phyloP scores from a whole-genome alignment of 1,139 yeast species.

The Yarrowia galli region DNA sequence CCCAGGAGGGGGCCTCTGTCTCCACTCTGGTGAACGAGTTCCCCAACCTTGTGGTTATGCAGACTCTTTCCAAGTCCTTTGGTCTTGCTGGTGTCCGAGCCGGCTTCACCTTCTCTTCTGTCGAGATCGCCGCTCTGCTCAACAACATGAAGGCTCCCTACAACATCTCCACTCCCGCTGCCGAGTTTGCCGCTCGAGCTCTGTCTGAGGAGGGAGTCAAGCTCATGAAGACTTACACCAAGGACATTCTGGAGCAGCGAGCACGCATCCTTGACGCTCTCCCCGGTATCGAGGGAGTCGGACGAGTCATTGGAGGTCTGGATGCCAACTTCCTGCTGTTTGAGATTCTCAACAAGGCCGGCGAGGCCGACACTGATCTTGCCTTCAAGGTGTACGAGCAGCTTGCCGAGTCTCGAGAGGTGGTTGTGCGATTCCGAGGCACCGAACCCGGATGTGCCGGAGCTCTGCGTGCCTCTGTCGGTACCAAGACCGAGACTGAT shows the following conservation, averaged over 20 bases:
- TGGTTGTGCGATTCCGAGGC: conserved; percentile 92
- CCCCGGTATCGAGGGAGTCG: conserved; percentile 65
- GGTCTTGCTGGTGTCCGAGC: conserved; percentile 94
- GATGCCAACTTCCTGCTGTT: conserved; percentile 86
- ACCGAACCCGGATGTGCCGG: conserved; percentile 88
- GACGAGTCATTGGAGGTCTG: conserved; percentile 80
- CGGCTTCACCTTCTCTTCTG: conserved; percentile 76
- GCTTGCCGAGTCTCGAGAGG: conserved; percentile 74
- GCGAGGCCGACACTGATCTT: conserved; percentile 69
- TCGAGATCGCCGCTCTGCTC: conserved; percentile 66
- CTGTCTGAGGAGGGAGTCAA: conserved; percentile 64
- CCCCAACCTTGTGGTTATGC: conserved; percentile 86
- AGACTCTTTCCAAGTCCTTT: conserved; percentile 91
- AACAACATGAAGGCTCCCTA: conserved; percentile 96
- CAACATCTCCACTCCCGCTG: conserved; percentile 83
- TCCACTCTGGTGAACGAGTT: conserved; percentile 82
- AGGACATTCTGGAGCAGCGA: conserved; percentile 63
- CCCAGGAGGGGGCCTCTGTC: conserved; percentile 70
- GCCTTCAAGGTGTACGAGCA: conserved; percentile 71
- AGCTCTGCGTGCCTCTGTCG: conserved; percentile 83
- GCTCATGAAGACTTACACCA: conserved; percentile 64
- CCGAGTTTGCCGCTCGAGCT: conserved; percentile 79
- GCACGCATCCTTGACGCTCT: conserved; percentile 60
- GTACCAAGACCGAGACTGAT: conserved; percentile 77
- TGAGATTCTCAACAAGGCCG: conserved; percentile 67